Evolutionary conservation across 768 basidiomycete genomes (phyloP).

Genomic region (Galerina sulciceps): DNA sequence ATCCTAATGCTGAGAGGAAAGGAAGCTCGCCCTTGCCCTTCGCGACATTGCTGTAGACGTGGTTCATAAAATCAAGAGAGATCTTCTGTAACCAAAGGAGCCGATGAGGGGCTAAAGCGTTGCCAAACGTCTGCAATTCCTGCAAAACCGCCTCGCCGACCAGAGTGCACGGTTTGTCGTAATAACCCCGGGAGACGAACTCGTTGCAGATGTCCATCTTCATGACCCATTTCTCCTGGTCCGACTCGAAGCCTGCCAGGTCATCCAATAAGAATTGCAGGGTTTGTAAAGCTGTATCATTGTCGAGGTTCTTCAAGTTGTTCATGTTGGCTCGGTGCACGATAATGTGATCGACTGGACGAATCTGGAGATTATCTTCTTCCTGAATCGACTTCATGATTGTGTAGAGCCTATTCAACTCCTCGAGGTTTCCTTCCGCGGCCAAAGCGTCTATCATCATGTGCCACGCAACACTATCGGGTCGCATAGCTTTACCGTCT

Average conservation of each 20-base stretch:
- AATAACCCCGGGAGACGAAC: slow-evolving; percentile 33
- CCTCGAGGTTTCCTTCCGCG: slow-evolving; percentile 46
- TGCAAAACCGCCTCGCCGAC: slow-evolving; percentile 18
- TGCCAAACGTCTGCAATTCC: neutral
- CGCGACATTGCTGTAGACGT: slow-evolving; percentile 22
- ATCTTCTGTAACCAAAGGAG: slow-evolving; percentile 18
- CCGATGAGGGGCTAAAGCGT: neutral
- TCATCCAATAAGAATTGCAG: slow-evolving; percentile 27
- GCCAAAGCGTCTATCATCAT: slow-evolving; percentile 65
- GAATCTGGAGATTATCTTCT: slow-evolving; percentile 38
- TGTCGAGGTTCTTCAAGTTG: slow-evolving; percentile 17
- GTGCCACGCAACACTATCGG: slow-evolving; percentile 58
- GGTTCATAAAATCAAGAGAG: slow-evolving; percentile 25
- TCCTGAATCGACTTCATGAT: slow-evolving; percentile 36
- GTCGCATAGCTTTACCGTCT: slow-evolving; percentile 39
- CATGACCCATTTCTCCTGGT: slow-evolving; percentile 16
- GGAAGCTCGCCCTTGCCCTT: slow-evolving; percentile 6
- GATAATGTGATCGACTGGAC: slow-evolving; percentile 41
- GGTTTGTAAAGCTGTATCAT: slow-evolving; percentile 17
- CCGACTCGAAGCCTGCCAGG: slow-evolving; percentile 8
- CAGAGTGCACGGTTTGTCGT: slow-evolving; percentile 23
- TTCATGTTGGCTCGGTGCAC: slow-evolving; percentile 45
- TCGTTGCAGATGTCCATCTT: slow-evolving; percentile 30
- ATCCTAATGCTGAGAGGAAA: neutral
- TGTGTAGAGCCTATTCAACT: slow-evolving; percentile 61